Percentiles rank a stretch among this genome's conserved stretches.
These are phyloP conservation scores for Fusarium tjaetaba DNA, from an alignment of 2,329 filamentous ascomycete species.

Conservation along the genomic window DNA sequence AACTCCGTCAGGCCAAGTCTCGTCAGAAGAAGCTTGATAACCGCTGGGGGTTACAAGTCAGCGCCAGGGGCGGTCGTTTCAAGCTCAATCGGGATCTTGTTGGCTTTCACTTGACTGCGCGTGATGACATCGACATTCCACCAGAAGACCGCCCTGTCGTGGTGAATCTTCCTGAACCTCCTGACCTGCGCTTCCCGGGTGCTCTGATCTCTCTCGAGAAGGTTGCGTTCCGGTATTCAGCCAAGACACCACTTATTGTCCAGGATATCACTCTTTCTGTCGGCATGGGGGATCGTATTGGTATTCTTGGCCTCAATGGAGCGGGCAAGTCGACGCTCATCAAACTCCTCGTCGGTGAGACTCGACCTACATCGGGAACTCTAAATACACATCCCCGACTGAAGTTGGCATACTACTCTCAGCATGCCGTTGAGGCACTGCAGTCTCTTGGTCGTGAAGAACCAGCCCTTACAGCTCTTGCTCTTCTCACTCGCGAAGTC, in stretches of 20 bases:
- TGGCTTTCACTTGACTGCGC: slow-evolving; percentile 67
- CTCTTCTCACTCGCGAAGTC: slow-evolving; percentile 67
- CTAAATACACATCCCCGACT: slow-evolving; percentile 74
- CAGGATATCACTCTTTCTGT: slow-evolving; percentile 74
- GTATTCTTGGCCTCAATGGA: slow-evolving; percentile 82
- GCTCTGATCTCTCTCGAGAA: slow-evolving; percentile 78
- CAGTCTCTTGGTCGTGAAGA: slow-evolving; percentile 62
- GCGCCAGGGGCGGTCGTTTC: slow-evolving; percentile 76
- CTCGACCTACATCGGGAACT: slow-evolving; percentile 68
- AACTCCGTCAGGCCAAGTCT: slow-evolving; percentile 84
- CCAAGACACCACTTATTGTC: slow-evolving; percentile 56
- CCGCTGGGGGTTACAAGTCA: slow-evolving; percentile 80
- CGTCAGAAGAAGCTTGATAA: slow-evolving; percentile 87
- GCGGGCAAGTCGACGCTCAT: slow-evolving; percentile 84
- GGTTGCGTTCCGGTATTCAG: slow-evolving; percentile 71
- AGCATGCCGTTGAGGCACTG: slow-evolving; percentile 79
- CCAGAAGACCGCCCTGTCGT: slow-evolving; percentile 67
- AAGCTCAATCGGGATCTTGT: slow-evolving; percentile 80
- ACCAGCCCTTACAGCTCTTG: slow-evolving; percentile 70
- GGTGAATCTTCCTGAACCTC: slow-evolving; percentile 68
- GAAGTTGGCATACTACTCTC: slow-evolving; percentile 80
- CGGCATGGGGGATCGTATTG: slow-evolving; percentile 77
- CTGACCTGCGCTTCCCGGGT: slow-evolving; percentile 78
- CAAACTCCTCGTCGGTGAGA: slow-evolving; percentile 71
- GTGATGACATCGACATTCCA: slow-evolving; percentile 78